Evolutionary conservation across 768 basidiomycete species (phyloP).

Genomic region (Boletus tomentosulus): DNA sequence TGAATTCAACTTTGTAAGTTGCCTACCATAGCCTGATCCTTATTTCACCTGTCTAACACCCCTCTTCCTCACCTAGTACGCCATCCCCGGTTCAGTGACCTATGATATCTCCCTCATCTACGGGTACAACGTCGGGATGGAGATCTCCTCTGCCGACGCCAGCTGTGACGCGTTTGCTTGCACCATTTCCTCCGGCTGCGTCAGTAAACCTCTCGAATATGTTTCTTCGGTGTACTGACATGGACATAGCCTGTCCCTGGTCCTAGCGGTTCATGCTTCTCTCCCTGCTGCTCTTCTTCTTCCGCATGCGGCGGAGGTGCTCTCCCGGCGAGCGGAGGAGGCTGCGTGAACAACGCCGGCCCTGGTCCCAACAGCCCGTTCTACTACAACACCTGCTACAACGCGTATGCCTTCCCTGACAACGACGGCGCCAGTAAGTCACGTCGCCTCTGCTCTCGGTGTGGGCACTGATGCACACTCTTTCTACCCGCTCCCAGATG

Average conservation of each 20-base stretch:
- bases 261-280: constrained; percentile 24
- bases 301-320: constrained; percentile 27
- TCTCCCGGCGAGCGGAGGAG: constrained; percentile 25
- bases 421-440: constrained; percentile 28
- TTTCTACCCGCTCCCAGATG: constrained; percentile 11
- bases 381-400: constrained; percentile 26
- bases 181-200: constrained; percentile 29
- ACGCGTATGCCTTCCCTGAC: constrained; percentile 33
- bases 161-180: constrained; percentile 30
- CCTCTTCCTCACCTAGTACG: constrained; percentile 6
- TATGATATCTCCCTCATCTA: constrained; percentile 34
- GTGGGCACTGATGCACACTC: not conserved
- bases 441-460: not conserved
- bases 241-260: constrained; percentile 26
- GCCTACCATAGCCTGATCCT: not conserved
- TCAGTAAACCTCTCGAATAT: constrained; percentile 9
- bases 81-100: constrained; percentile 26
- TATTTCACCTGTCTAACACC: not conserved
- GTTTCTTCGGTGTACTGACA: not conserved
- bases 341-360: constrained; percentile 25
- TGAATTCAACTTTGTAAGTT: constrained; percentile 30
- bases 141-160: constrained; percentile 27
- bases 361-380: constrained; percentile 29
- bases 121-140: constrained; percentile 33
- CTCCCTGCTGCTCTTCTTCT: constrained; percentile 28